Evolutionary conservation across 768 basidiomycete genomes (phyloP), one percentile per base, ranked within the genome.

Genomic region (Panaeolus cyanescens): DNA sequence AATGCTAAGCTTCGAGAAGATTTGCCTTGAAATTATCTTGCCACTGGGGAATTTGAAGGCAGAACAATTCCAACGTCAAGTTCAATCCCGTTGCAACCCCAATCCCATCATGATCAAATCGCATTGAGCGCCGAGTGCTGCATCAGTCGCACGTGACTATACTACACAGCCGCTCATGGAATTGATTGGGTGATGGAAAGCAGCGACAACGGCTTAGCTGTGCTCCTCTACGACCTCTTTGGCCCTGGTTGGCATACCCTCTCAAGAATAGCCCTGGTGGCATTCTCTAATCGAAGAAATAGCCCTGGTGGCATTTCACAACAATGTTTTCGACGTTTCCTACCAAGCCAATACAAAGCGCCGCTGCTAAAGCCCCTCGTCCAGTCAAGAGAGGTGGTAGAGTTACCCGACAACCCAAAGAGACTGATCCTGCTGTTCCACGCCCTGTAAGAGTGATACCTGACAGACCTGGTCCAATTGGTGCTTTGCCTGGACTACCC

Each of bases 401-500:
- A 28, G 45, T 50, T 50, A 28, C 45, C 25, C 45, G 45, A 28
- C 10, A 12, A 28, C 25, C 45, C 12, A 50, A 50, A 28, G 45
- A 50, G 15, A 50, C 45, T 25, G 45, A 50, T 33, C 63, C 68
- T n/a, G 54, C 37, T 25, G 22, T 55, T 39, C 61, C 66, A 34
- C 45, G 33, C 30, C 64, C 68, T 45, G 71, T 67, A 17, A 53
- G 59, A 37, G 60, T 60, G n/a, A 59, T 59, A 40, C 62, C 64
- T 40, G 71, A 71, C 32, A 55, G 71, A 54, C 71, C 71, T 32
- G 62, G 63, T 4, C 69, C 71, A 13, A 64, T 71, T 60, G 63
- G 68, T 55, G 45, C 59, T 5, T 65, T 71, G 32, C 71, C 71
- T 32, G 71, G 69, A 31, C 56, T 71, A 31, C 71, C 71, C 19